Percentiles rank a stretch among this genome's conserved stretches.
These are phyloP conservation scores for Moricandia arvensis DNA, from an alignment of 345 rosid genomes.

Conservation along the genomic window DNA sequence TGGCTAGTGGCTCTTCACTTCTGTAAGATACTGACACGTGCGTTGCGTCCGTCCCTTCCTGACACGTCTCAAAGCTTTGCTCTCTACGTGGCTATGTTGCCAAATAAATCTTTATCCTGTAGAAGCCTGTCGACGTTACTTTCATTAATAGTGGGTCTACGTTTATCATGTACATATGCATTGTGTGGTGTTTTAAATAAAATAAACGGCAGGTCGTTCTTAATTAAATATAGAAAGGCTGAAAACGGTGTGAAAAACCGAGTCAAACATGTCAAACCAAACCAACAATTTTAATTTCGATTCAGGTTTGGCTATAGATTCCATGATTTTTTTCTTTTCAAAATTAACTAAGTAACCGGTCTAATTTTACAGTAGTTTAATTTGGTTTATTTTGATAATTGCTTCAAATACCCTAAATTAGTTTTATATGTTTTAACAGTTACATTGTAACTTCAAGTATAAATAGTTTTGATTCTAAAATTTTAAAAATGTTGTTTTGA, in stretches of 20 bases:
- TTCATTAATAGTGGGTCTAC: conserved; percentile 14
- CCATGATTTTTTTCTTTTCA: not conserved
- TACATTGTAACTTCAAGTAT: no score
- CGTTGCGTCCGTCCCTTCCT: not conserved
- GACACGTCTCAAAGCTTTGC: conserved; percentile 40
- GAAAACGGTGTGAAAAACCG: not conserved
- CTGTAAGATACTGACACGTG: conserved; percentile 38
- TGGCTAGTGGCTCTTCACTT: conserved; percentile 36
- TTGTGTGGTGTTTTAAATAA: conserved; percentile 12
- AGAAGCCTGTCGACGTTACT: conserved; percentile 7
- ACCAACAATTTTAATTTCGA: not conserved
- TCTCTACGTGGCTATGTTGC: conserved; percentile 39
- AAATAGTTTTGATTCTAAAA: no score
- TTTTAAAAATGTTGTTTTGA: no score
- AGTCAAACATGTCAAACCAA: not conserved
- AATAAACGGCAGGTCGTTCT: conserved; percentile 3
- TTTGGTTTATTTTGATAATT: not conserved
- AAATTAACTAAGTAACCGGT: not conserved
- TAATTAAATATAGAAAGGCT: not conserved
- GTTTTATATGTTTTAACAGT: no score
- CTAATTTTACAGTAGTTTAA: not conserved
- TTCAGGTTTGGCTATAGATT: not conserved
- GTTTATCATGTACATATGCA: conserved; percentile 1
- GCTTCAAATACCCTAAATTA: no score
- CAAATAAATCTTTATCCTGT: conserved; percentile 20